Evolutionary conservation across 2,329 filamentous ascomycete genomes (phyloP), one percentile per base, ranked within the genome.

Genomic region (Fusarium transvaalense): DNA sequence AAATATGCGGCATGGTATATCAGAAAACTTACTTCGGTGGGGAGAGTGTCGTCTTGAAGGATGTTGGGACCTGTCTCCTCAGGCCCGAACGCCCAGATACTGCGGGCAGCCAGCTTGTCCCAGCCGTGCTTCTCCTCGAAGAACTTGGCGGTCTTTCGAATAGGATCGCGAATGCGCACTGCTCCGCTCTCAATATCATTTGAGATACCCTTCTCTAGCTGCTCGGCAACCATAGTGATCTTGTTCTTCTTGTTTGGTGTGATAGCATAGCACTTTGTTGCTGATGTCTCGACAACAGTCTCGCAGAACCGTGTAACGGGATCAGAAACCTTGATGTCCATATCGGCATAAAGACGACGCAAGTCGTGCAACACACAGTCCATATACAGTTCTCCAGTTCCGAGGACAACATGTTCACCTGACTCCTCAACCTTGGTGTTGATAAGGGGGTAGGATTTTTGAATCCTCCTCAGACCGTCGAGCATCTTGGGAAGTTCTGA

Each of bases 171-270:
- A 81, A 99, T 97, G 75, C 88, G 94, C 73, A 99, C 94, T 56
- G 88, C 91, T 27, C 95, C 94, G 47, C 88, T 89, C 82, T 99
- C 96, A 68, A 99, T 98, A 74, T 99, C 96, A 74, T 92, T 90
- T 7, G 95, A 93, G 66, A 99, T 97, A 17, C 96, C 96, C 73
- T 97, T 92, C 71, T 99, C 96, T 15, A 99, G 83, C 34, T 96
- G 95, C 78, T 99, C 96, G 5, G 96, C 96, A 59, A 98, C 92
- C 93, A 99, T 97, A 35, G 96, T 98, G 75, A 99, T 92, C 79
- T 97, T 97, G 83, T 99, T 99, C 84, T 97, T 97, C 83, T 99
- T 99, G 83, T 99, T 99, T 3, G 96, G 96, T 4, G 96, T 98
- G 72, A 97, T 89, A 23, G 96, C 95, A 78, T 97, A 99, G 82